Evolutionary conservation across 352 stramenopile species (phyloP), one percentile per base, ranked within the genome.

Genomic region (Pythium volutum): DNA sequence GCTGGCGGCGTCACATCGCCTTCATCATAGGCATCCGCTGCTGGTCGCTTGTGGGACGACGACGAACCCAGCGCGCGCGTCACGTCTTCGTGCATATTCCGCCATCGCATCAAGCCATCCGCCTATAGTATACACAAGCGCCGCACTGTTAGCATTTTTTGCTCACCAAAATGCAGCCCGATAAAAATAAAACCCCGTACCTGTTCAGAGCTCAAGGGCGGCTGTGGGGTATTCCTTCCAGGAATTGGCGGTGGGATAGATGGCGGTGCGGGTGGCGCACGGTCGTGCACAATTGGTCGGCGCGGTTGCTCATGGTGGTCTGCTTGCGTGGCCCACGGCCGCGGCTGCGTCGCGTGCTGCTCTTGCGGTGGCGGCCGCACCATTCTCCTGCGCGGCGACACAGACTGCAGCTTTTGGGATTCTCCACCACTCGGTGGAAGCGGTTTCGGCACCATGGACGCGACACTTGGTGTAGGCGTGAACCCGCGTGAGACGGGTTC

Each of bases 51-150:
- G 52, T 69, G 63, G 18, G 36, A 22, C 8, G 55, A 67, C 4
- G 59, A 67, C 4, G 63, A 39, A 33, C 57, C 33, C 39, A 89
- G 54, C 14, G 82, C 80, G 3, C 78, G 76, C 27, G 69, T 86
- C 22, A 91, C 80, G 33, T 88, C 72, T n/a, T 89, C 71, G 64
- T 89, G 82, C 76, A 91, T 89, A 56, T 83, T 83, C 15, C 68
- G 70, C 80, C 54, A 77, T 53, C 26, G 48, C 36, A 66, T 64
- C 26, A 55, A 46, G 27, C 53, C 61, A 59, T 68, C 54, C 33
- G 31, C 45, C 42, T 63, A n/a, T n/a, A n/a, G n/a, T n/a, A n/a
- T n/a, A n/a, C n/a, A n/a, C n/a, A 18, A 20, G n/a, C 36, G n/a
- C n/a, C 36, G 18, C 36, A 43, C 8, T 6, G 11, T 43, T 14